These are phyloP conservation scores for Cryphonectria nitschkei DNA, from an alignment of 2,329 filamentous ascomycete genomes.

Conservation along the genomic window DNA sequence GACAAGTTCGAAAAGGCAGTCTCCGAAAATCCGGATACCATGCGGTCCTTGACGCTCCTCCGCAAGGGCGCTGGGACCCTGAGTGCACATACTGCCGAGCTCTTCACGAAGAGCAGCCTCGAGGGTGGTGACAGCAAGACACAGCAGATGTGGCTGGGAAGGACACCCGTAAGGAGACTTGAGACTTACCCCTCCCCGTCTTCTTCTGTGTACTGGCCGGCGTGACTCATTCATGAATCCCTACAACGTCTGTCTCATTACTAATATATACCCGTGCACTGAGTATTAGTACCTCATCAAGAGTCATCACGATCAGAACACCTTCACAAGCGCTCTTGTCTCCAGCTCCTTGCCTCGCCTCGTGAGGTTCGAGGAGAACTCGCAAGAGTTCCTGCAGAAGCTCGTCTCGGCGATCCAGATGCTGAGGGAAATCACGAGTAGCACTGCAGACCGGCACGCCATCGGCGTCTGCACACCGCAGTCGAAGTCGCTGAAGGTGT, in stretches of 20 bases:
- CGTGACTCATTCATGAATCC: no score
- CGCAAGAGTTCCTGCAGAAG: constrained; percentile 15
- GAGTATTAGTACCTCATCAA: constrained; percentile 11
- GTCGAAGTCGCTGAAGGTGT: constrained; percentile 18
- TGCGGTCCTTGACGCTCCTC: constrained; percentile 5
- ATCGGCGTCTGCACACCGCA: constrained; percentile 14
- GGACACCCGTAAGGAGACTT: constrained; percentile 14
- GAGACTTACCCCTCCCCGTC: no score
- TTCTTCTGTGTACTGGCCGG: no score
- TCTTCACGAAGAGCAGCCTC: constrained; percentile 1
- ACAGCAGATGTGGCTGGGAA: constrained; percentile 24
- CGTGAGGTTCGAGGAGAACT: constrained; percentile 2
- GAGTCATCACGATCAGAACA: not conserved
- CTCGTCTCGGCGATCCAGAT: constrained; percentile 21
- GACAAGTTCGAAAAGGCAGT: not conserved
- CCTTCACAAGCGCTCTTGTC: constrained; percentile 11
- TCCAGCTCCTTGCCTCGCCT: constrained; percentile 3
- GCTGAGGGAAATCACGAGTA: constrained; percentile 7
- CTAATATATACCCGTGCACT: not conserved
- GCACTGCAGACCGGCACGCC: constrained; percentile 14
- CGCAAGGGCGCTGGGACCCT: constrained; percentile 16
- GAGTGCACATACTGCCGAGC: constrained; percentile 23
- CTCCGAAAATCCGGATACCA: not conserved
- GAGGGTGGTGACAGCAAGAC: constrained; percentile 5
- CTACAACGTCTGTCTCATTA: not conserved